Percentiles rank a stretch among this genome's conserved stretches.
Conservation (phyloP, 345 rosid genomes). For the Populus nigra region DNA sequence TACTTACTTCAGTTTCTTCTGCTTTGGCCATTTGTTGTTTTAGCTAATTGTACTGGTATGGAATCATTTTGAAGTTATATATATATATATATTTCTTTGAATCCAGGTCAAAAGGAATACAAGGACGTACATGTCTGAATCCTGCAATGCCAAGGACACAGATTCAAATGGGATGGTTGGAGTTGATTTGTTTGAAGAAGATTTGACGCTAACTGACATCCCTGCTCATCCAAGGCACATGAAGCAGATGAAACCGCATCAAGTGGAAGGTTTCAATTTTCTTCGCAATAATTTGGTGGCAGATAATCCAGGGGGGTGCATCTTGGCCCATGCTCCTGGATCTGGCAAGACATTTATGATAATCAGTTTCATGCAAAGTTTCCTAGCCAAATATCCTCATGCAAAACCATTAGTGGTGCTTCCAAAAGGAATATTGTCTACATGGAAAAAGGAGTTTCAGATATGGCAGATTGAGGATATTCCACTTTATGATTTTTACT, state of each 20-base stretch:
- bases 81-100: background rate
- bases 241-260: conserved; percentile 88
- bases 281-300: conserved; percentile 63
- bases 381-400: conserved; percentile 71
- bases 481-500: conserved; percentile 69
- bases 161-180: conserved; percentile 44
- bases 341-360: conserved; percentile 94
- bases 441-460: conserved; percentile 86
- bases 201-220: conserved; percentile 52
- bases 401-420: conserved; percentile 81
- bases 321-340: conserved; percentile 96
- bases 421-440: conserved; percentile 77
- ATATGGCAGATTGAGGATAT: conserved; percentile 76
- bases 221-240: conserved; percentile 81
- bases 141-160: conserved; percentile 38
- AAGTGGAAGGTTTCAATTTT: conserved; percentile 76
- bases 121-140: conserved; percentile 54
- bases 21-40: background rate
- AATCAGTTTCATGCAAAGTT: conserved; percentile 86
- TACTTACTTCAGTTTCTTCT: background rate
- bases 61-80: background rate
- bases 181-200: conserved; percentile 48
- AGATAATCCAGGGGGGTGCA: conserved; percentile 85
- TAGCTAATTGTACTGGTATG: background rate
- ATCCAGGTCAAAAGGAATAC: conserved; percentile 58